Percentiles rank a stretch among this genome's conserved stretches.
Evolutionary conservation across 2,329 filamentous ascomycete genomes (phyloP).

Genomic region (Aspergillus puulaauensis): DNA sequence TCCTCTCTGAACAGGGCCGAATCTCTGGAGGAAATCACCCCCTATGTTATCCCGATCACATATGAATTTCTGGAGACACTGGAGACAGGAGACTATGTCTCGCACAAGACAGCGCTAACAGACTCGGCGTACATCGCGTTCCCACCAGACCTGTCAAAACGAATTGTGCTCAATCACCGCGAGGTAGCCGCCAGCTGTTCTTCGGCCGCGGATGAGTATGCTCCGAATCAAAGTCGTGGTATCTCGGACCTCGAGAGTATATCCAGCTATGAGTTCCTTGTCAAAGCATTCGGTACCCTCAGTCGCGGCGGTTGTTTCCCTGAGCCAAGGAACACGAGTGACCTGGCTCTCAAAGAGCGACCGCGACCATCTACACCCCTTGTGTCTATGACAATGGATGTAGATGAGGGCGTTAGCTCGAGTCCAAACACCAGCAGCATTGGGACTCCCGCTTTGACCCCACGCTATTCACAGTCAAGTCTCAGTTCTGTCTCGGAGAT

Average conservation of each 20-base stretch:
- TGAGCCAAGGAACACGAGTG: slow-evolving; percentile 37
- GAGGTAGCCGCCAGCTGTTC: slow-evolving; percentile 29
- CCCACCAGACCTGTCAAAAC: slow-evolving; percentile 34
- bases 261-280: slow-evolving; percentile 48
- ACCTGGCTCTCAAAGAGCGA: neutral
- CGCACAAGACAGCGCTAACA: neutral
- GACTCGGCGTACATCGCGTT: slow-evolving; percentile 35
- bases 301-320: slow-evolving; percentile 47
- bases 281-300: slow-evolving; percentile 39
- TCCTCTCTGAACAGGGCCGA: slow-evolving; percentile 30
- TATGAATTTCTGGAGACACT: neutral
- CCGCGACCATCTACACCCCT: too few species aligned
- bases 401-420: neutral
- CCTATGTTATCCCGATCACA: neutral
- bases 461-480: neutral
- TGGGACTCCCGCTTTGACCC: neutral
- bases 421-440: neutral
- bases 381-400: neutral
- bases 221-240: slow-evolving; percentile 18
- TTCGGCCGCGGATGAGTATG: slow-evolving; percentile 16
- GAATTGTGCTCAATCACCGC: slow-evolving; percentile 36
- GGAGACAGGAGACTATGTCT: neutral
- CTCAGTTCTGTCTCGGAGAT: neutral
- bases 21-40: neutral
- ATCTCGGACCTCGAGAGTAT: slow-evolving; percentile 45